Evolutionary conservation across 2,329 filamentous ascomycete genomes (phyloP).

Genomic region (Chrysoporthe puriensis): DNA sequence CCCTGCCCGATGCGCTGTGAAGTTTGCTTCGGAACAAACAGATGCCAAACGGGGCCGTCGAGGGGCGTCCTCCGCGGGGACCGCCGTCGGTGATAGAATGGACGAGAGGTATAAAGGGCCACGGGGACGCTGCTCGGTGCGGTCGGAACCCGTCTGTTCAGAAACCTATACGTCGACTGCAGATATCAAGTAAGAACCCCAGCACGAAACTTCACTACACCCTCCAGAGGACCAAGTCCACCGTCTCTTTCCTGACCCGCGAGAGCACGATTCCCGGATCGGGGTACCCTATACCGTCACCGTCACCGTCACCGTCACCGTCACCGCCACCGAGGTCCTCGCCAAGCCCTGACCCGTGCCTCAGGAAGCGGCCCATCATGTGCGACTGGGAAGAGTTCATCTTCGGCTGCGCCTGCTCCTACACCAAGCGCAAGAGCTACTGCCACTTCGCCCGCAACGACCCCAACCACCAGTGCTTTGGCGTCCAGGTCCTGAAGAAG

Average conservation of each 20-base stretch:
- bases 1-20: neutral
- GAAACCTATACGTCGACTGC: neutral
- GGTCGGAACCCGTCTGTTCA: neutral
- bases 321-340: neutral
- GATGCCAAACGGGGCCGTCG: neutral
- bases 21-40: constrained; percentile 9
- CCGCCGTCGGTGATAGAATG: neutral
- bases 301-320: no score
- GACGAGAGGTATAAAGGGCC: constrained; percentile 7
- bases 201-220: neutral
- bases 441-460: constrained; percentile 79
- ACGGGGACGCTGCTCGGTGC: neutral
- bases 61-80: neutral
- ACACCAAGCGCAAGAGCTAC: constrained; percentile 64
- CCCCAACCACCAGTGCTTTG: constrained; percentile 68
- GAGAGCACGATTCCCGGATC: neutral
- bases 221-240: no score
- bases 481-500: constrained; percentile 66
- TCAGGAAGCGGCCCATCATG: constrained; percentile 49
- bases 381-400: constrained; percentile 73
- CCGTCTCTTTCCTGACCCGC: neutral
- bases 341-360: neutral
- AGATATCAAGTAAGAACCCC: neutral
- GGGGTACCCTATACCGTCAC: neutral
- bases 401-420: constrained; percentile 67